Evolutionary conservation across 257 asterid genomes (phyloP).

Genomic region (Schizonepeta tenuifolia): DNA sequence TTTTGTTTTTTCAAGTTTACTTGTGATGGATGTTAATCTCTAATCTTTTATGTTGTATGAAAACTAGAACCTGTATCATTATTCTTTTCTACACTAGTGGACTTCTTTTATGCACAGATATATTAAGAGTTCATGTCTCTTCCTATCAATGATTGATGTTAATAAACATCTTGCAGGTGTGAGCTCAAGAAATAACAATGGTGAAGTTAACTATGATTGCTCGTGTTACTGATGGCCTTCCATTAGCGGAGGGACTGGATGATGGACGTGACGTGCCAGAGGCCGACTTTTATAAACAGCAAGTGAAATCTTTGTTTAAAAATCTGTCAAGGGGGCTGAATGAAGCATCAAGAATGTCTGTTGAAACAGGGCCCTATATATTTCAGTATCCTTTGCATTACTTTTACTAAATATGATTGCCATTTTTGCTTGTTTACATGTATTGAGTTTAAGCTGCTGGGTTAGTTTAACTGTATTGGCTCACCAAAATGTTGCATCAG

Average conservation of each 20-base stretch:
- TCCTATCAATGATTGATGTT: slow-evolving; percentile 11
- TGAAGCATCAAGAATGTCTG: slow-evolving; percentile 92
- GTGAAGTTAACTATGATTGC: slow-evolving; percentile 95
- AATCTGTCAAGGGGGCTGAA: slow-evolving; percentile 84
- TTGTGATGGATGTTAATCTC: not conserved
- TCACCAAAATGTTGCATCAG: slow-evolving; percentile 12
- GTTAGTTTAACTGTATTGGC: not conserved
- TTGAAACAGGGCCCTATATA: slow-evolving; percentile 87
- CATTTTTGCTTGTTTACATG: slow-evolving; percentile 7
- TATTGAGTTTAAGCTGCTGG: slow-evolving; percentile 23
- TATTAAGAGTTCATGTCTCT: slow-evolving; percentile 16
- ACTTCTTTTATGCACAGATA: not conserved
- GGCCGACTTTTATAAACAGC: slow-evolving; percentile 83
- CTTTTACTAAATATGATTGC: slow-evolving; percentile 13
- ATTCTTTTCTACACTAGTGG: slow-evolving; percentile 10
- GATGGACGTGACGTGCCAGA: slow-evolving; percentile 91
- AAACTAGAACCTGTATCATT: too few species aligned
- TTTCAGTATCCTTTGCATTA: slow-evolving; percentile 81
- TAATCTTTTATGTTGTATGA: not conserved
- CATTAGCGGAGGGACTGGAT: slow-evolving; percentile 89
- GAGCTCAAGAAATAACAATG: slow-evolving; percentile 61
- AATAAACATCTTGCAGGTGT: slow-evolving; percentile 42
- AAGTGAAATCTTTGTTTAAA: slow-evolving; percentile 84
- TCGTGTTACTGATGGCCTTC: slow-evolving; percentile 97
- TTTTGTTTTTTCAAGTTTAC: not conserved